These are phyloP conservation scores for Chaetomiaceae sp. DNA, from an alignment of 2,329 filamentous ascomycete species.

Conservation along the genomic window DNA sequence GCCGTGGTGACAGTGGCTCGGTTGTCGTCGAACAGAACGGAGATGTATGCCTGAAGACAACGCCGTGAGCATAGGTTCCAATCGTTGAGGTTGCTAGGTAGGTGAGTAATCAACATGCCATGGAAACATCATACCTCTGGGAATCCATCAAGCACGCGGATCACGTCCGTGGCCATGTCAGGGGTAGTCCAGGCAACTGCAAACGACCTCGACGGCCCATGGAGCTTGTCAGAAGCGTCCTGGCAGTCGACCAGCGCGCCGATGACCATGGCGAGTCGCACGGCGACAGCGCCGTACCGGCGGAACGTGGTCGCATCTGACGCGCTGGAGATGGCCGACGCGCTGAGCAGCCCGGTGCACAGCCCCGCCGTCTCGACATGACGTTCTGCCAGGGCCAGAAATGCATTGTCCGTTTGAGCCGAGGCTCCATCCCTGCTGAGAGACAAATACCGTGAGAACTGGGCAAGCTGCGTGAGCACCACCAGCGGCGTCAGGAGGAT, in stretches of 20 bases:
- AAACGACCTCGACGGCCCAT: constrained; percentile 22
- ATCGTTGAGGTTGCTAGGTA: too few species aligned
- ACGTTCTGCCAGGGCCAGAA: background rate
- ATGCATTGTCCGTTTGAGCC: background rate
- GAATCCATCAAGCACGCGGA: constrained; percentile 14
- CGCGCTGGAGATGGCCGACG: background rate
- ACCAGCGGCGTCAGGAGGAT: background rate
- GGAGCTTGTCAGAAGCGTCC: constrained; percentile 20
- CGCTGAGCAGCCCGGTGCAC: constrained; percentile 1
- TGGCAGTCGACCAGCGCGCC: constrained; percentile 33
- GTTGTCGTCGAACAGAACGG: constrained; percentile 26
- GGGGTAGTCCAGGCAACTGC: constrained; percentile 21
- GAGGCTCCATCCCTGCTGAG: too few species aligned
- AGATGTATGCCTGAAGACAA: background rate
- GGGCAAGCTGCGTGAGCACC: background rate
- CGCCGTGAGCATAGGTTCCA: background rate
- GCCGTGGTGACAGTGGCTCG: constrained; percentile 32
- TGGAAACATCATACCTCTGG: background rate
- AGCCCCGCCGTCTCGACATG: background rate
- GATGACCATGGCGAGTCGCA: constrained; percentile 35
- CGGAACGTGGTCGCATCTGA: constrained; percentile 20
- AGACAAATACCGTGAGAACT: background rate
- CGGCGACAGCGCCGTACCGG: constrained; percentile 31
- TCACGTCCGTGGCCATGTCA: constrained; percentile 18
- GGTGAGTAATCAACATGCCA: too few species aligned